These are phyloP conservation scores for Rhodosporidiobolus sp. DNA, from an alignment of 768 basidiomycete genomes.

Conservation along the genomic window DNA sequence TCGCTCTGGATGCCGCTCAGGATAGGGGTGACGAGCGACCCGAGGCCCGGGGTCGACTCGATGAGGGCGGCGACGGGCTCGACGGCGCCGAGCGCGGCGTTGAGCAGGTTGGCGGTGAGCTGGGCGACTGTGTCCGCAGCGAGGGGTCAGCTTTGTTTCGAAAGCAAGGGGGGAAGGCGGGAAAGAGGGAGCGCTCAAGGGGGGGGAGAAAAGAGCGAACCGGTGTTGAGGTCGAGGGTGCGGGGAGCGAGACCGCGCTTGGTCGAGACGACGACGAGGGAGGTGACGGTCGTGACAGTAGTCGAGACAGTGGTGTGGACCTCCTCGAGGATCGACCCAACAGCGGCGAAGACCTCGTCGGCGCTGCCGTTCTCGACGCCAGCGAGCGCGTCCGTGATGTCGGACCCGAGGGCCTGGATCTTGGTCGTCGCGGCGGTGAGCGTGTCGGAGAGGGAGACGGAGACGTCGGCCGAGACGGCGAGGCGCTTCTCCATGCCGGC, in stretches of 20 bases:
- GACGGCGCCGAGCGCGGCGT: conserved; percentile 15
- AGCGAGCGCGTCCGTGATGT: conserved; percentile 7
- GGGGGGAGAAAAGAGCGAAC: background rate
- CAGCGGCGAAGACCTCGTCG: background rate
- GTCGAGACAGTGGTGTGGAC: too few relatives aligned
- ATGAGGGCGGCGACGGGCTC: conserved; percentile 13
- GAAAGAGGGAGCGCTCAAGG: background rate
- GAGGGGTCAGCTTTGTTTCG: too few relatives aligned
- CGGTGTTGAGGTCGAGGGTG: background rate
- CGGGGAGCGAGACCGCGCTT: background rate
- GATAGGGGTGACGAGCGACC: conserved; percentile 1
- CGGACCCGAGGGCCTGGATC: background rate
- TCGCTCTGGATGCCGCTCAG: conserved; percentile 7
- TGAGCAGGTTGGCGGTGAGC: conserved; percentile 12
- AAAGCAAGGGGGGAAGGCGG: background rate
- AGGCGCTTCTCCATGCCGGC: conserved; percentile 10
- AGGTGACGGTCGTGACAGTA: too few relatives aligned
- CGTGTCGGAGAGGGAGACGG: background rate
- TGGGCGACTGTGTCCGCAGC: conserved; percentile 10
- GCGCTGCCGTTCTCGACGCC: conserved; percentile 1
- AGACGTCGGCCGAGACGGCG: background rate
- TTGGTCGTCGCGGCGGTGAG: conserved; percentile 1
- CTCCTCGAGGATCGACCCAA: background rate
- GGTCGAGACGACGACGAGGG: background rate
- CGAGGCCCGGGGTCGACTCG: conserved; percentile 8